Conservation (phyloP, 495 filamentous ascomycete genomes). For the Penicillium tannophilum region DNA sequence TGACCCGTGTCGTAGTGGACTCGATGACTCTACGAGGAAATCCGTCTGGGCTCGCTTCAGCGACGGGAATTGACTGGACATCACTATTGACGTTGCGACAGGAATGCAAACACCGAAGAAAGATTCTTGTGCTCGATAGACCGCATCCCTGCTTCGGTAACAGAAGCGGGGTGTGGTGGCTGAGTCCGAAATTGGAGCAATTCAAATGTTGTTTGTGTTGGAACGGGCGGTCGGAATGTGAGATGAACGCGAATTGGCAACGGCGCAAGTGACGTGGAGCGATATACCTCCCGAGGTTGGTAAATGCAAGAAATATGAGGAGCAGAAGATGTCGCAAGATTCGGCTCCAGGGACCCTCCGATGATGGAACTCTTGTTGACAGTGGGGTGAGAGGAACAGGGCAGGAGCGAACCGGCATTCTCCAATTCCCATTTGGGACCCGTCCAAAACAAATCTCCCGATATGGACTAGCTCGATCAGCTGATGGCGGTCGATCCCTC, state of each 20-base stretch:
- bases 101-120: conserved; percentile 35
- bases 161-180: conserved; percentile 29
- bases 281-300: not conserved
- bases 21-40: conserved; percentile 56
- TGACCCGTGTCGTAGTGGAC: conserved; percentile 70
- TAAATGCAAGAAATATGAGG: conserved; percentile 3
- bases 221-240: conserved; percentile 32
- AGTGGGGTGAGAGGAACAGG: conserved; percentile 23
- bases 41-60: conserved; percentile 70
- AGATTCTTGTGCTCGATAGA: conserved; percentile 33
- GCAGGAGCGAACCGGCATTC: conserved; percentile 35
- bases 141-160: conserved; percentile 48
- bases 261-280: not conserved
- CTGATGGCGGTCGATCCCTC: conserved; percentile 27
- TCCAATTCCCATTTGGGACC: conserved; percentile 22
- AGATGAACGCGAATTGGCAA: conserved; percentile 21
- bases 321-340: not conserved
- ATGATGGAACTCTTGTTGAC: conserved; percentile 32
- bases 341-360: conserved; percentile 4
- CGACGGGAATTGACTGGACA: conserved; percentile 42
- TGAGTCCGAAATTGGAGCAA: conserved; percentile 14
- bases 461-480: conserved; percentile 38
- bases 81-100: conserved; percentile 34
- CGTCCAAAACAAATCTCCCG: conserved; percentile 50
- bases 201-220: not conserved